Evolutionary conservation across 805 yeast genomes (phyloP).

Genomic region (Alloascoidea africana): DNA sequence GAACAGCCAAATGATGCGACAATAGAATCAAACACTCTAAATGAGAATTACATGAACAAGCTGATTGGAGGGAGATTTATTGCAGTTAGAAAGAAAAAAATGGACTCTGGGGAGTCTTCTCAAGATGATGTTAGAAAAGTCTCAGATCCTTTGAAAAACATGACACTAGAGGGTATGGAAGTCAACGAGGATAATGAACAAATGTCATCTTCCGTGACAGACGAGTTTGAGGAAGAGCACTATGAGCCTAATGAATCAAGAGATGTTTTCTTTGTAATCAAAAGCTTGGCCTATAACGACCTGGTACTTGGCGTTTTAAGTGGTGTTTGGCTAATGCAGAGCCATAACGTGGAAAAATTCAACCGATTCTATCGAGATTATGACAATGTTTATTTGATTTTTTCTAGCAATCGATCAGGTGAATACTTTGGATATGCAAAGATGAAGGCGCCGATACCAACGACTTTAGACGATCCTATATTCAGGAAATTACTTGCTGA

Average conservation of each 20-base stretch:
- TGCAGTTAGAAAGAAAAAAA: neutral
- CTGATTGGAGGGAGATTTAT: slow-evolving; percentile 1
- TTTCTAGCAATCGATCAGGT: slow-evolving; percentile 24
- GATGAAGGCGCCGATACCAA: slow-evolving; percentile 16
- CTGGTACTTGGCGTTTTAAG: slow-evolving; percentile 17
- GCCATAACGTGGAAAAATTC: slow-evolving; percentile 21
- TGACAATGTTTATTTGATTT: slow-evolving; percentile 21
- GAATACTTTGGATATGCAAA: slow-evolving; percentile 24
- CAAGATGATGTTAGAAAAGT: neutral
- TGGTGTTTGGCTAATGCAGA: slow-evolving; percentile 24
- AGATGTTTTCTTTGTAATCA: slow-evolving; percentile 22
- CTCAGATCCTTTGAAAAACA: neutral
- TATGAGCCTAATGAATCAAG: slow-evolving; percentile 4
- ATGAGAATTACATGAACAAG: neutral
- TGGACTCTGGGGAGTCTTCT: neutral
- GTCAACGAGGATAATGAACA: neutral
- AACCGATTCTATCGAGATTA: slow-evolving; percentile 19
- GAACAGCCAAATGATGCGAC: neutral
- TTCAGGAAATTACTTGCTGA: too few relatives aligned
- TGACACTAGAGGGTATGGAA: too few relatives aligned
- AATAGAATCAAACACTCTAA: neutral
- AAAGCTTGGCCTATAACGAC: slow-evolving; percentile 22
- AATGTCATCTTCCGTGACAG: neutral
- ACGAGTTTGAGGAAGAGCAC: neutral
- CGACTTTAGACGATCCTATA: neutral